These are phyloP conservation scores for Melampsora occidentalis DNA, from an alignment of 1,284 basidiomycete genomes.

Conservation along the genomic window DNA sequence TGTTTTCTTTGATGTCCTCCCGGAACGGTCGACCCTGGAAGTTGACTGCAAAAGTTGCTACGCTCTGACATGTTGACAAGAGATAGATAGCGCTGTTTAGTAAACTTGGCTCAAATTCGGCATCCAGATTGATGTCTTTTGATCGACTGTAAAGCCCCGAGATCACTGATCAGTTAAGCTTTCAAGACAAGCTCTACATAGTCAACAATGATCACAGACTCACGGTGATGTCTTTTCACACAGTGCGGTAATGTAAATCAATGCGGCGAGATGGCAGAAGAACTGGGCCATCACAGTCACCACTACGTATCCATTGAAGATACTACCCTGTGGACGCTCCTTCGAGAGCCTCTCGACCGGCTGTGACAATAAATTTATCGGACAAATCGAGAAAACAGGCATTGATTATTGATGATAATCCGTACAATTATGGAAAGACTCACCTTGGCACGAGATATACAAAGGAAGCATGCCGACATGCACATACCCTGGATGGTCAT, in stretches of 20 bases:
- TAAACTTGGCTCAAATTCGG: constrained; percentile 86
- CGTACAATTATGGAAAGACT: constrained; percentile 47
- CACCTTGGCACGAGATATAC: constrained; percentile 92
- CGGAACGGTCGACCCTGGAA: constrained; percentile 96
- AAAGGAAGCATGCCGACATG: constrained; percentile 95
- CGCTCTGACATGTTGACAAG: constrained; percentile 69
- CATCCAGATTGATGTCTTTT: constrained; percentile 73
- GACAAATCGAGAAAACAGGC: constrained; percentile 14
- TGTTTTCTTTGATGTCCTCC: constrained; percentile 89
- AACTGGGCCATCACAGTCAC: constrained; percentile 86
- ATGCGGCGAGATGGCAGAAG: constrained; percentile 77
- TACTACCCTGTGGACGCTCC: constrained; percentile 85
- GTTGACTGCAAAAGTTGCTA: constrained; percentile 94
- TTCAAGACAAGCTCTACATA: not conserved
- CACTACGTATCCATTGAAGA: constrained; percentile 91
- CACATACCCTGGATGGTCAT: constrained; percentile 63
- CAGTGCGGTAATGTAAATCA: constrained; percentile 85
- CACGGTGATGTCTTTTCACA: constrained; percentile 74
- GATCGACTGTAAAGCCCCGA: constrained; percentile 60
- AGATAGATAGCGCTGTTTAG: constrained; percentile 94
- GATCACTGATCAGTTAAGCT: not conserved
- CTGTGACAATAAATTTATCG: constrained; percentile 55
- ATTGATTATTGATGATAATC: constrained; percentile 24
- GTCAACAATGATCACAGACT: constrained; percentile 51
- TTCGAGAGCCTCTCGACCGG: constrained; percentile 86